Base-by-base conservation (phyloP, 2,329 filamentous ascomycete species). In the Stachybotrys chartarum region DNA sequence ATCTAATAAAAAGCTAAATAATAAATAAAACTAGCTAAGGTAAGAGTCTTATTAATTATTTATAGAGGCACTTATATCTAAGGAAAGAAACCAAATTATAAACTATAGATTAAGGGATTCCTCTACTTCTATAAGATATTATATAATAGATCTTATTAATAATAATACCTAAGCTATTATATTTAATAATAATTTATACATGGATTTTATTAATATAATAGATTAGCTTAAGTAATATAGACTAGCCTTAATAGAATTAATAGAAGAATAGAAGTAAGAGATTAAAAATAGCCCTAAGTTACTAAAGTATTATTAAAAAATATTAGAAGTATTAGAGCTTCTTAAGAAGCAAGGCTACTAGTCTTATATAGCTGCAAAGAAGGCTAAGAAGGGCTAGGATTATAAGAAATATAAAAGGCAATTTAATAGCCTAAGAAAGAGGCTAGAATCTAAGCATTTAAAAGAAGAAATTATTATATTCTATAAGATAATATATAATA, bases 401-500 rank as follows among this genome's bases (percentile, higher is more conserved):
- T 50, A 50, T 30, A 24, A 50, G 24, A 24, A 50, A 32, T 7
- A 24, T 32, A 30, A 8, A 24, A 50, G 30, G 48, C 6, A 24
- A 50, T 10, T 50, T 30, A 24, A 50, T 24, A 50, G 48, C 48
- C 18, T 50, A 8, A 48, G 46, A 48, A 48, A 48, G 18, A 48
- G 8, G 18, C 18, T 48, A 48, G 18, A 48, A 17, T 14, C 46
- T n/a, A 10, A 48, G 18, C 46, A 17, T 10, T 24, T 50, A 7
- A 50, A 11, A 50, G 10, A 32, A 30, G 48, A 30, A 30, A 50
- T 50, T 32, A 24, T 24, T 17, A 24, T 14, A 30, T 50, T 64
- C 50, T 53, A 64, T 53, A 51, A 59, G 42, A 62, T 56, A 16
- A 54, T 65, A 44, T 35, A 65, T 50, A 55, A 50, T 31, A 49